Evolutionary conservation across 2,329 filamentous ascomycete species (phyloP), one percentile per base, ranked within the genome.

Genomic region (Claviceps spartinae): DNA sequence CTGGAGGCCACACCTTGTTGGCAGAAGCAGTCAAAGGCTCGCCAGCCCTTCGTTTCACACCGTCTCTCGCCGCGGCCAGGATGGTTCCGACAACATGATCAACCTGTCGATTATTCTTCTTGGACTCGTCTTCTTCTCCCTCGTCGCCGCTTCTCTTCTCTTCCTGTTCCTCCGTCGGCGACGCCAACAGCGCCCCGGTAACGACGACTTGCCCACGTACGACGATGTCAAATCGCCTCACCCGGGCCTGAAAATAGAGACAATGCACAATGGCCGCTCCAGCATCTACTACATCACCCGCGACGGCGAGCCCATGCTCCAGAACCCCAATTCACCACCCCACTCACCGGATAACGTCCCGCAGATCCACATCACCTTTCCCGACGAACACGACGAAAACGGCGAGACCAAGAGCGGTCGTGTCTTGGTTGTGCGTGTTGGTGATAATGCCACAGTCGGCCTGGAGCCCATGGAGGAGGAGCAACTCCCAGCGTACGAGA

Each of bases 351-450:
- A 81, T 68, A 85, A 86, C 59, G 78, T 97, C 30, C 93, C 93
- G 20, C 87, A 97, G 72, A 98, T 98, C 63, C 88, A 90, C 69
- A 95, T 98, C 68, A 97, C 93, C 38, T 97, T 98, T 74, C 93
- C 93, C 16, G 88, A 94, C 61, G 93, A 97, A 74, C 84, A 94
- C 60, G 90, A 96, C 64, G 86, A 88, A 59, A 73, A 80, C 51
- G 91, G 91, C 60, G 88, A 83, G 68, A 78, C 78, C 61, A 86
- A 86, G 72, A 88, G 85, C 58, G 91, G 91, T 37, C 83, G 90
- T 36, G 89, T 97, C 49, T 85, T 98, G 22, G 82, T 97, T 38
- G 91, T 98, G 52, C 81, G 88, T 50, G 88, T 97, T 49, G 89
- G 90, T 56, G 93, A 97, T 58, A 85, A 81, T 55, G 85, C 87